Base-by-base conservation (phyloP, 495 filamentous ascomycete genomes). In the Ramalina intermedia region DNA sequence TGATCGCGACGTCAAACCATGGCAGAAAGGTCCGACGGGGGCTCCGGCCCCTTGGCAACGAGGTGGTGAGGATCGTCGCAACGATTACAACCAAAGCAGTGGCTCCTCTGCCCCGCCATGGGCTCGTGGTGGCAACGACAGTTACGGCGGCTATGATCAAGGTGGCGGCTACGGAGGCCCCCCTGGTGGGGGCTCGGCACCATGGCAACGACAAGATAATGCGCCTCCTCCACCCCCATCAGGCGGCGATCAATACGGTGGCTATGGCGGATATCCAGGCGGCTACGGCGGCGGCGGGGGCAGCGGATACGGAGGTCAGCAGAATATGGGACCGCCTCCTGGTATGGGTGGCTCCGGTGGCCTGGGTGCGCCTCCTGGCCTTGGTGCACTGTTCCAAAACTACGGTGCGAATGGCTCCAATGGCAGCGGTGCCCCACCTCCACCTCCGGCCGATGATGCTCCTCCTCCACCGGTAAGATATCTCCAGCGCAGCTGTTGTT, bases 21-120 rank as follows among this genome's bases (percentile, higher is more conserved):
- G 91, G 91, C 84, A 95, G 65, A 79, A 82, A 53, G 87, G 85
- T 43, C 87, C 87, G 26, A 83, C 88, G 37, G 87, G 89, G 46
- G 87, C 80, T 46, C 77, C 87, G 52, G 90, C 91, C 58, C 91
- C 91, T 16, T 79, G 75, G 74, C 71, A 75, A 52, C 58, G 79
- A 65, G 73, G 71, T 55, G 76, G 79, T 18, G 78, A 82, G 41
- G 57, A 65, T 21, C 75, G 75, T 50, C 60, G 61, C 45, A 68
- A 73, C 49, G 75, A 78, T 51, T 74, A 73, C 48, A 67, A 65
- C 43, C 70, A 70, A 47, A 62, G 66, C 17, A 64, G 68, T 35
- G 44, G 44, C 1, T 47, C 44, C 6, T 57, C 63, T 26, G 61
- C 71, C 39, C 64, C 75, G 49, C 76, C 77, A 49, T 79, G 76